A percentile compares a stretch with the other conserved stretches of the same genome.
These are phyloP conservation scores for Phialemonium atrogriseum DNA, from an alignment of 2,329 filamentous ascomycete species.

Conservation along the genomic window DNA sequence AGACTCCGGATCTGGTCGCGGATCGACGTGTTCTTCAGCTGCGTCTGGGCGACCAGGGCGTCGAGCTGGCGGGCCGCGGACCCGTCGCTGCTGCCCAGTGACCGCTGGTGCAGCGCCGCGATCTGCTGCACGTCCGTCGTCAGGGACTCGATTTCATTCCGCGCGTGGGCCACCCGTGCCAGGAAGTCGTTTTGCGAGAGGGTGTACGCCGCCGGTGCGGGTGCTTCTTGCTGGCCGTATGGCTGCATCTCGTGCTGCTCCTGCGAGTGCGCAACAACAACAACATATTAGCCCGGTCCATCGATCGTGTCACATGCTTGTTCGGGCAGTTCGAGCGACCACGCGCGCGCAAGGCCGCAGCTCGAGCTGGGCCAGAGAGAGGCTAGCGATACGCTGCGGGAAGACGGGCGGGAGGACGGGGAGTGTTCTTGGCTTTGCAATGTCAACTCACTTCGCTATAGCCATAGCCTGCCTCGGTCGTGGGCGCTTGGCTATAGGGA, in stretches of 20 bases:
- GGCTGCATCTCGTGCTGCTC: constrained; percentile 48
- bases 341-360: no score
- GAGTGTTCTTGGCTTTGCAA: no score
- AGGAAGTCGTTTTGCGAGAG: constrained; percentile 62
- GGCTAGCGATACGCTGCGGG: neutral
- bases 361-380: neutral
- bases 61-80: constrained; percentile 50
- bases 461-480: constrained; percentile 37
- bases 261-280: constrained; percentile 17
- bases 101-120: constrained; percentile 61
- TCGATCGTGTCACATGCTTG: neutral
- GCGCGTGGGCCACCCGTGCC: constrained; percentile 55
- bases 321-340: neutral
- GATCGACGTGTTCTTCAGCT: constrained; percentile 66
- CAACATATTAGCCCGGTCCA: neutral
- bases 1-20: constrained; percentile 71
- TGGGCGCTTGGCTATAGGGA: constrained; percentile 50
- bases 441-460: constrained; percentile 39
- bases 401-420: neutral
- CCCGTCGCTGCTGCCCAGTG: constrained; percentile 57
- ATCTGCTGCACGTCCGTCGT: constrained; percentile 61
- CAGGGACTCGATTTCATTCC: constrained; percentile 59
- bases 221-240: constrained; percentile 25
- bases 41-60: constrained; percentile 59
- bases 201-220: constrained; percentile 18